A percentile compares a stretch with the other conserved stretches of the same genome.
These are phyloP conservation scores for Botryotinia globosa DNA, from an alignment of 2,329 filamentous ascomycete species.

Conservation along the genomic window DNA sequence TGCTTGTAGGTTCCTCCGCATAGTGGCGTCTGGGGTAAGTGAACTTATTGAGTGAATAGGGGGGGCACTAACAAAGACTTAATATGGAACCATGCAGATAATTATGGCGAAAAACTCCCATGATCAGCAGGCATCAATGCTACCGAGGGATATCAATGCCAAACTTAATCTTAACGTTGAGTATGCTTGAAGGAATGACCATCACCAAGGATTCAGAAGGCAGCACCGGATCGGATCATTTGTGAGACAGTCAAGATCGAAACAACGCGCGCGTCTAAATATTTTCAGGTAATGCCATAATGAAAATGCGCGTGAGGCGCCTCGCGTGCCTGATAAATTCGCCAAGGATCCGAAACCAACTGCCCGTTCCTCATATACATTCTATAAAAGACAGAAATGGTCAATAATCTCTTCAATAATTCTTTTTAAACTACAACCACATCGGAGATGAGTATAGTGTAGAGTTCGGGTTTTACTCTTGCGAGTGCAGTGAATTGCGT, in stretches of 20 bases:
- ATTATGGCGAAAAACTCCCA: background rate
- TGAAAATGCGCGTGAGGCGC: background rate
- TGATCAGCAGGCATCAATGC: background rate
- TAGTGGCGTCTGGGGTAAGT: slow-evolving; percentile 11
- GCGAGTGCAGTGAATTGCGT: background rate
- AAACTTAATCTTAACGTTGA: background rate
- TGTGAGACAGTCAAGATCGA: background rate
- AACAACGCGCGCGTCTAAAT: background rate
- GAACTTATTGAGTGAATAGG: background rate
- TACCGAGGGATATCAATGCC: slow-evolving; percentile 3
- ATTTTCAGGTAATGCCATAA: background rate
- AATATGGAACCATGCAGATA: background rate
- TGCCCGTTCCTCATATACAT: background rate
- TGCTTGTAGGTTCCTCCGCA: background rate
- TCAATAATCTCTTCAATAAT: background rate
- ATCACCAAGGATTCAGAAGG: background rate
- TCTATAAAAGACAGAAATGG: background rate
- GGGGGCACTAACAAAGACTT: background rate
- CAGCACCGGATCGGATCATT: slow-evolving; percentile 21
- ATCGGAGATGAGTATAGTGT: background rate
- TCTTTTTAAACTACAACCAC: background rate
- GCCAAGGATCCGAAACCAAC: background rate
- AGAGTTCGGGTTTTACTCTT: background rate
- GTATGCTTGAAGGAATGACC: slow-evolving; percentile 1
- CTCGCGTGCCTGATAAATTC: slow-evolving; percentile 1